phyloP scores from a whole-genome alignment of 2,329 filamentous ascomycete genomes.

The Hymenoscyphus fructigenus region DNA sequence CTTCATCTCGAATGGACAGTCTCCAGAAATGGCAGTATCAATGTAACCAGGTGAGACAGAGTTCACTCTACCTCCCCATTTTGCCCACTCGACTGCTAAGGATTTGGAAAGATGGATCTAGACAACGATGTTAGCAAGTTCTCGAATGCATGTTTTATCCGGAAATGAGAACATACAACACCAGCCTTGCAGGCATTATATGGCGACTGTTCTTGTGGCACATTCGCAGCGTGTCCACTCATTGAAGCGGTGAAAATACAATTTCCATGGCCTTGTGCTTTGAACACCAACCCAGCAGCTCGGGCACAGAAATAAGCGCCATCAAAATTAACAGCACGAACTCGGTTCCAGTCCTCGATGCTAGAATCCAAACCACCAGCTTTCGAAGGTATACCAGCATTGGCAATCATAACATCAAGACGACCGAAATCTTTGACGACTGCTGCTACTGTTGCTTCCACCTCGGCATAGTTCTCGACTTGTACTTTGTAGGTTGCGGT shows the following conservation, averaged over 20 bases:
- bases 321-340: constrained; percentile 76
- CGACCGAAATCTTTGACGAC: background rate
- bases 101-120: constrained; percentile 70
- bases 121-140: background rate
- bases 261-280: constrained; percentile 58
- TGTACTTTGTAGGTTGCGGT: too few relatives aligned
- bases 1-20: constrained; percentile 72
- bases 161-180: constrained; percentile 40
- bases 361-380: constrained; percentile 51
- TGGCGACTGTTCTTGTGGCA: constrained; percentile 73
- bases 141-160: too few relatives aligned
- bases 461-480: too few relatives aligned
- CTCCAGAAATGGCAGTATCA: constrained; percentile 75
- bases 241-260: constrained; percentile 75
- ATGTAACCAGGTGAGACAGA: constrained; percentile 83
- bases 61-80: constrained; percentile 68
- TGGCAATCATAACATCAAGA: constrained; percentile 28
- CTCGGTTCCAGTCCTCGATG: constrained; percentile 70
- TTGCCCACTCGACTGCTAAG: constrained; percentile 78
- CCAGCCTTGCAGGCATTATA: constrained; percentile 83
- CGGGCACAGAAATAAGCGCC: constrained; percentile 74
- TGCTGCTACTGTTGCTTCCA: too few relatives aligned
- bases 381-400: constrained; percentile 75
- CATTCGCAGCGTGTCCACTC: constrained; percentile 80
- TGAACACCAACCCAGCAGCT: constrained; percentile 63